Percentiles rank a stretch among this genome's conserved stretches.
phyloP scores from a whole-genome alignment of 2,329 filamentous ascomycete species.

The Sporothrix inflata region DNA sequence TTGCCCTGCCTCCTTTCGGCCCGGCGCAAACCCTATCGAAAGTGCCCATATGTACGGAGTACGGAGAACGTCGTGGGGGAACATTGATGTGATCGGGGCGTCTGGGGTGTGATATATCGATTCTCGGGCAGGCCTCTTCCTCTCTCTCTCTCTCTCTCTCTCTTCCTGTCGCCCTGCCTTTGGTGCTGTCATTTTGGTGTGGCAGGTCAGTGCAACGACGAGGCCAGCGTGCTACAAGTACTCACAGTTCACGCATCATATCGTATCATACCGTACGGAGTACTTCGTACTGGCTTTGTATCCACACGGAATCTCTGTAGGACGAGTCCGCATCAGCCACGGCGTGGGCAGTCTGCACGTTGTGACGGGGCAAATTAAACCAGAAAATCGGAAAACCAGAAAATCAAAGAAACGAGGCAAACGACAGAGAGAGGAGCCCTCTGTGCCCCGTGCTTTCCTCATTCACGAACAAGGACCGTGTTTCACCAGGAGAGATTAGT shows the following conservation, averaged over 20 bases:
- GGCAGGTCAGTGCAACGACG: not conserved
- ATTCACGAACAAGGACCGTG: slow-evolving; percentile 8
- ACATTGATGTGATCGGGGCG: not conserved
- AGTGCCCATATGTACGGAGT: not conserved
- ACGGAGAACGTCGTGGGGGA: not conserved
- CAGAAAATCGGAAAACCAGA: not conserved
- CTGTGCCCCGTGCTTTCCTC: slow-evolving; percentile 15
- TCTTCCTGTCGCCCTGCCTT: too few relatives aligned
- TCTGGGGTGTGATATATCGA: not conserved
- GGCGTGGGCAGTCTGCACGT: not conserved
- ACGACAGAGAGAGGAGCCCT: not conserved
- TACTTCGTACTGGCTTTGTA: not conserved
- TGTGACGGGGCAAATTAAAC: slow-evolving; percentile 11
- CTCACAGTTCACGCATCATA: not conserved
- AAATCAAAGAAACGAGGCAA: not conserved
- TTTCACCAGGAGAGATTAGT: slow-evolving; percentile 26
- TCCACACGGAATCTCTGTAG: not conserved
- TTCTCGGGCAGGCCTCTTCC: too few relatives aligned
- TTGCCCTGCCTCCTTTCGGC: slow-evolving; percentile 16
- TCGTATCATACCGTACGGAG: not conserved
- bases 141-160: too few relatives aligned
- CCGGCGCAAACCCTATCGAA: slow-evolving; percentile 6
- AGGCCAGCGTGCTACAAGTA: slow-evolving; percentile 5
- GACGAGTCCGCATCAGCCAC: too few relatives aligned
- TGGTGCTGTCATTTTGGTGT: not conserved